Conservation (phyloP, 495 filamentous ascomycete species). For the Elasticomyces elasticus region DNA sequence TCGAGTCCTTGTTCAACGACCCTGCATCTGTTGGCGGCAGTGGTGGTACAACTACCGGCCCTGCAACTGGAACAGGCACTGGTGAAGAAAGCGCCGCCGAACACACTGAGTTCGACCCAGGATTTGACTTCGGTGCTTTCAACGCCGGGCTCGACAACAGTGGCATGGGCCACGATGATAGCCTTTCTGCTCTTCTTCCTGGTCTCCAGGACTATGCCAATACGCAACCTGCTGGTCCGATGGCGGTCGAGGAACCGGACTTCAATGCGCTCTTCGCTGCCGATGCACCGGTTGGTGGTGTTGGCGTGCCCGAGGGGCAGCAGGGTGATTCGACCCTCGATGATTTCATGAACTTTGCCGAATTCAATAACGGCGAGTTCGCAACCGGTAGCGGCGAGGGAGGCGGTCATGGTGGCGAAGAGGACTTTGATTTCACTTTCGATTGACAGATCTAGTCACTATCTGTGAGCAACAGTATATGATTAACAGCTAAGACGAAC, state of each 20-base stretch:
- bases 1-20: constrained; percentile 21
- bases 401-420: neutral
- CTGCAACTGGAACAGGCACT: neutral
- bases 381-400: neutral
- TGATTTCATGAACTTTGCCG: constrained; percentile 19
- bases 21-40: neutral
- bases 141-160: neutral
- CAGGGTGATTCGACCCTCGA: constrained; percentile 8
- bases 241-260: neutral
- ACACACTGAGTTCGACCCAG: neutral
- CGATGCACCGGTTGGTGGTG: neutral
- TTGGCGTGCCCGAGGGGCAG: neutral
- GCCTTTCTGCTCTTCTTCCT: constrained; percentile 9
- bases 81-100: neutral
- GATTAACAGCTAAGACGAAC: no score
- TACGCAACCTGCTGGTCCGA: neutral
- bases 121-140: constrained; percentile 17
- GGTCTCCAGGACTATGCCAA: constrained; percentile 20
- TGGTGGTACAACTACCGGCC: neutral
- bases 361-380: constrained; percentile 5
- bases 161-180: constrained; percentile 1
- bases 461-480: no score
- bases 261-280: constrained; percentile 9
- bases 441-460: no score
- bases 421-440: constrained; percentile 15